A percentile compares a stretch with the other conserved stretches of the same genome.
These are phyloP conservation scores for Verticillium tricorpus DNA, from an alignment of 2,329 filamentous ascomycete species.

Conservation along the genomic window DNA sequence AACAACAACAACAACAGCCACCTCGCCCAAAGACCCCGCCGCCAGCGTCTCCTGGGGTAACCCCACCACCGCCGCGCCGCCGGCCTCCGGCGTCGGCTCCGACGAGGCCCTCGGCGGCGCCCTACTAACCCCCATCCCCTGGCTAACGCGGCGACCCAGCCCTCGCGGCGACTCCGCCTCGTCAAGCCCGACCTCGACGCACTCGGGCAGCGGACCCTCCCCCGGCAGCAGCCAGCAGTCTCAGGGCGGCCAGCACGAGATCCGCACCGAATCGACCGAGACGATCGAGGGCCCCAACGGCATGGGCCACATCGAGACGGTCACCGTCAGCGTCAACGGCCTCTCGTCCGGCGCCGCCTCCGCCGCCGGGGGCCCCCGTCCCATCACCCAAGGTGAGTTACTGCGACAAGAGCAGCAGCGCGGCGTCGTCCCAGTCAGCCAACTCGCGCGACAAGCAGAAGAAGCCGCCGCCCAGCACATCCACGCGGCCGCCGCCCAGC, in stretches of 20 bases:
- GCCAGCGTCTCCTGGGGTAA: slow-evolving; percentile 42
- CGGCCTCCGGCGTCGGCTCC: slow-evolving; percentile 56
- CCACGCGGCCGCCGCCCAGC: slow-evolving; percentile 22
- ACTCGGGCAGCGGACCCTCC: slow-evolving; percentile 3
- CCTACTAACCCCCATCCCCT: slow-evolving; percentile 88
- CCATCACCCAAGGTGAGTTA: slow-evolving; percentile 78
- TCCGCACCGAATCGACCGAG: slow-evolving; percentile 71
- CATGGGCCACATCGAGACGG: slow-evolving; percentile 74
- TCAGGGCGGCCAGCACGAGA: slow-evolving; percentile 42
- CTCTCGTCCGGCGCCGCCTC: slow-evolving; percentile 44
- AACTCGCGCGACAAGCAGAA: slow-evolving; percentile 39
- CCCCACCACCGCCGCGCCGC: slow-evolving; percentile 29
- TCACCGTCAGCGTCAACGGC: slow-evolving; percentile 70
- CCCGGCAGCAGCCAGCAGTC: slow-evolving; percentile 11
- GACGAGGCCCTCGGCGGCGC: slow-evolving; percentile 90
- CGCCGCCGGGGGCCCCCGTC: slow-evolving; percentile 30
- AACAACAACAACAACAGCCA: slow-evolving; percentile 17
- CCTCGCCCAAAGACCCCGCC: slow-evolving; percentile 24
- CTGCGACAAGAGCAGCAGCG: slow-evolving; percentile 82
- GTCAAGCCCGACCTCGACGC: slow-evolving; percentile 1
- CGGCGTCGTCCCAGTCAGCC: slow-evolving; percentile 67
- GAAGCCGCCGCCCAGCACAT: slow-evolving; percentile 14
- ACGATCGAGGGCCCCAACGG: slow-evolving; percentile 80
- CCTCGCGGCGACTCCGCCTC: slow-evolving; percentile 2
- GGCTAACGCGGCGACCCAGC: slow-evolving; percentile 52